Conservation (phyloP, 1,139 yeast genomes). For the Sugiyamaella castrensis region DNA sequence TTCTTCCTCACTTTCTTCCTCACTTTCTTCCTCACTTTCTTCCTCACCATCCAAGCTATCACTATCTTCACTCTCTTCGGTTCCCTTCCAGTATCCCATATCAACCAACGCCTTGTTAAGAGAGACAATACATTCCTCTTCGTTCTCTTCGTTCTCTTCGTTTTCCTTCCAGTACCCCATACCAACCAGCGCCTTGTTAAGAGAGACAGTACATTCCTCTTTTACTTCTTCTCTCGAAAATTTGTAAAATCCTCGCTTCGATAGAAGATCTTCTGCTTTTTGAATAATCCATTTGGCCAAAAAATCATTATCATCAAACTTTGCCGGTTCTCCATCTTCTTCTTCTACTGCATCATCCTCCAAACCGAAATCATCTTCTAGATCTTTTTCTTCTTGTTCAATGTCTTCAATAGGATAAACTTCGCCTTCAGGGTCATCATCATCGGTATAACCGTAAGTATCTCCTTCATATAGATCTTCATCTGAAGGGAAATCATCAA, state of each 20-base stretch:
- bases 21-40: background rate
- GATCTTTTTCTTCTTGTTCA: background rate
- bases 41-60: background rate
- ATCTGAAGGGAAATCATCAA: background rate
- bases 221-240: background rate
- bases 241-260: background rate
- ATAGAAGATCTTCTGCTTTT: background rate
- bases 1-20: background rate
- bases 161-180: slow-evolving; percentile 1
- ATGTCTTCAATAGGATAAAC: background rate
- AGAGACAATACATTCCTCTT: background rate
- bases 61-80: background rate
- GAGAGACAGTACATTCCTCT: background rate
- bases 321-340: background rate
- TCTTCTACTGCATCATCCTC: background rate
- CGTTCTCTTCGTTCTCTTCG: background rate
- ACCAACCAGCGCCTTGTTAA: background rate
- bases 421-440: slow-evolving; percentile 1
- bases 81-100: background rate
- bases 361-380: background rate
- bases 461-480: background rate
- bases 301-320: background rate
- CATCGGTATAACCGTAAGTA: background rate
- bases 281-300: background rate
- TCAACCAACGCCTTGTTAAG: background rate